Evolutionary conservation across 2,329 filamentous ascomycete species (phyloP).

Genomic region (Bertia moriformis): DNA sequence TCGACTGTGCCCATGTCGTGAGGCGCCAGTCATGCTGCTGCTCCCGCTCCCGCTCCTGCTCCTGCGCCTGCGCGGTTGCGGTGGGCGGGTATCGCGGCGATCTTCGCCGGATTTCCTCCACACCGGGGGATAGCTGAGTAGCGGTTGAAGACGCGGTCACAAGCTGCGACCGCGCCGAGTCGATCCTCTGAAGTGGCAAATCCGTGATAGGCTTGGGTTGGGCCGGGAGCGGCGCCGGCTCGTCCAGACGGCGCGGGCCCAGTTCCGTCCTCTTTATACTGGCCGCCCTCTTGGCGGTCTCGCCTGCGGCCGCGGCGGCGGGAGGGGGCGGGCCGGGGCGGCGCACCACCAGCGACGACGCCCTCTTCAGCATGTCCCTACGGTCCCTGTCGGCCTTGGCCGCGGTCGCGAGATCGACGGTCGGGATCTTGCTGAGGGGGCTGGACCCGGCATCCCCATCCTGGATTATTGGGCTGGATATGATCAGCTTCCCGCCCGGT

Average conservation of each 20-base stretch:
- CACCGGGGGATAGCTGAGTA: constrained; percentile 32
- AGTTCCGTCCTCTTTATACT: no score
- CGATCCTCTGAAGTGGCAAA: no score
- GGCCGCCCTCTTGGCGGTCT: no score
- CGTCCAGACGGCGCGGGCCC: no score
- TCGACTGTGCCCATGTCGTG: no score
- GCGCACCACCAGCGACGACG: constrained; percentile 17
- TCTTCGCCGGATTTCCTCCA: constrained; percentile 32
- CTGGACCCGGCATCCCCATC: constrained; percentile 18
- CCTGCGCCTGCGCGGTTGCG: neutral
- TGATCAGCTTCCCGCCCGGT: constrained; percentile 23
- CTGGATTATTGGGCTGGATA: constrained; percentile 33
- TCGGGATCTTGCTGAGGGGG: constrained; percentile 27
- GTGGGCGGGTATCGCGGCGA: constrained; percentile 27
- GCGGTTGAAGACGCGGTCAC: constrained; percentile 25
- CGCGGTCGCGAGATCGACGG: constrained; percentile 33
- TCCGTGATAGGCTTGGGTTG: no score
- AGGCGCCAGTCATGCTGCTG: neutral
- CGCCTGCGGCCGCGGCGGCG: constrained; percentile 2
- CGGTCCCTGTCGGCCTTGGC: constrained; percentile 28
- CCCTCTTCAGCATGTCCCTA: constrained; percentile 15
- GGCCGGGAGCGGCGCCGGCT: no score
- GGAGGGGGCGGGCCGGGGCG: constrained; percentile 11
- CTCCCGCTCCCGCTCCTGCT: neutral
- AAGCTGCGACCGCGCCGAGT: no score